Percentiles rank a stretch among this genome's conserved stretches.
Evolutionary conservation across 140 eudicot species (phyloP).

Genomic region (Bidens hawaiensis): DNA sequence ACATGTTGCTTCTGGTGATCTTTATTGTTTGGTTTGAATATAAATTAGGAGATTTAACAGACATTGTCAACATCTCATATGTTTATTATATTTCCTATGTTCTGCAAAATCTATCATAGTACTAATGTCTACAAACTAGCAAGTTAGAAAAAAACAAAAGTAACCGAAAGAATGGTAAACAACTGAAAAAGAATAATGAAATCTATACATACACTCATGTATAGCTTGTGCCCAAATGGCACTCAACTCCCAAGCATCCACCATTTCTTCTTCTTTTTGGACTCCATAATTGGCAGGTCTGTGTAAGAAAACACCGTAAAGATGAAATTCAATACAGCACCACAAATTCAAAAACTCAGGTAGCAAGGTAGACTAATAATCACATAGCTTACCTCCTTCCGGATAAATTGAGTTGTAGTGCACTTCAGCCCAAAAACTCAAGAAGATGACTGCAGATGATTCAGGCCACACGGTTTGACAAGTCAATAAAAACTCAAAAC

Average conservation of each 20-base stretch:
- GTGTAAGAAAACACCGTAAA: slow-evolving; percentile 15
- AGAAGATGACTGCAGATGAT: slow-evolving; percentile 51
- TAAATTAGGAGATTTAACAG: not conserved
- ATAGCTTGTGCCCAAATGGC: not conserved
- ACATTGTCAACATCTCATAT: not conserved
- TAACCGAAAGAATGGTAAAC: slow-evolving; percentile 19
- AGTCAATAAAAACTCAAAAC: too few relatives aligned
- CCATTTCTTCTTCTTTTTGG: slow-evolving; percentile 54
- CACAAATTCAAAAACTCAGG: not conserved
- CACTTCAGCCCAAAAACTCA: slow-evolving; percentile 94
- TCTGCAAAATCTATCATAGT: slow-evolving; percentile 5
- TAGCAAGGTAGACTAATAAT: not conserved
- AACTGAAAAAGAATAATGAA: slow-evolving; percentile 3
- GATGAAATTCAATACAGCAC: not conserved
- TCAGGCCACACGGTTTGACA: too few relatives aligned
- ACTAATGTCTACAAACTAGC: slow-evolving; percentile 3
- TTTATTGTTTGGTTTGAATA: not conserved
- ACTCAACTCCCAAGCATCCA: slow-evolving; percentile 41
- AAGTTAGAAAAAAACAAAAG: not conserved
- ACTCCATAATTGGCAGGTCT: slow-evolving; percentile 44
- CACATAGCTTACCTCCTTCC: slow-evolving; percentile 49
- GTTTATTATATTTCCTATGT: not conserved
- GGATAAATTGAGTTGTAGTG: slow-evolving; percentile 83
- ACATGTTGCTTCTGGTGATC: not conserved
- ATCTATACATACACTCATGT: slow-evolving; percentile 26